Evolutionary conservation across 441 rosid species (phyloP), one percentile per base, ranked within the genome.

Genomic region (Euphorbia celastroides): DNA sequence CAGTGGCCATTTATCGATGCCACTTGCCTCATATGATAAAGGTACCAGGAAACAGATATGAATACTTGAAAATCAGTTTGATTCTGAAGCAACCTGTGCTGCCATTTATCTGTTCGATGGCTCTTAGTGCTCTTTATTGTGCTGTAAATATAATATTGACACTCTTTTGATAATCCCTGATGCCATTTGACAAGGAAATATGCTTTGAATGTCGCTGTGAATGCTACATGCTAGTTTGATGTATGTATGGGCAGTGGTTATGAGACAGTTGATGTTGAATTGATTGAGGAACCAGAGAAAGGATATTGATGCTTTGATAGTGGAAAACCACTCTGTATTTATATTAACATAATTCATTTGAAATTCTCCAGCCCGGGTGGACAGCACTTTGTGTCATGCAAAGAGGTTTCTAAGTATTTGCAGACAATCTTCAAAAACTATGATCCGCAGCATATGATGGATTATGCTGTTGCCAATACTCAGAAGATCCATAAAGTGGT

Each of bases 301-400:
- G 57, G 57, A 44, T 19, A 51, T 51, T 20, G 25, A 51, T 51
- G 25, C 26, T 51, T 51, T 51, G 5, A 27, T 51, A 20, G 13
- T 20, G 57, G 2, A 51, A 20, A 51, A 51, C 23, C 57, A 5
- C 44, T 28, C n/a, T 32, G 41, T 30, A 20, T 0, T 12, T n/a
- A 0, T 17, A 60, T 8, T 13, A 23, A 52, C 5, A 23, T 19
- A 23, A 58, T 70, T 46, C 67, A 3, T 46, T 48, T 52, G 48
- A 26, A 65, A 22, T 34, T 74, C 36, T 76, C 31, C 80, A 88
- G 92, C 69, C 90, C 92, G 6, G 77, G 79, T 60, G 96, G 96
- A 70, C 78, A 80, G 52, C 93, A 89, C 7, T 85, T 89, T 78
- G 2, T 82, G 51, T 81, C 90, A 26, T 89, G 90, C 82, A 85